phyloP scores from a whole-genome alignment of 345 rosid species.

The Hypericum perforatum region DNA sequence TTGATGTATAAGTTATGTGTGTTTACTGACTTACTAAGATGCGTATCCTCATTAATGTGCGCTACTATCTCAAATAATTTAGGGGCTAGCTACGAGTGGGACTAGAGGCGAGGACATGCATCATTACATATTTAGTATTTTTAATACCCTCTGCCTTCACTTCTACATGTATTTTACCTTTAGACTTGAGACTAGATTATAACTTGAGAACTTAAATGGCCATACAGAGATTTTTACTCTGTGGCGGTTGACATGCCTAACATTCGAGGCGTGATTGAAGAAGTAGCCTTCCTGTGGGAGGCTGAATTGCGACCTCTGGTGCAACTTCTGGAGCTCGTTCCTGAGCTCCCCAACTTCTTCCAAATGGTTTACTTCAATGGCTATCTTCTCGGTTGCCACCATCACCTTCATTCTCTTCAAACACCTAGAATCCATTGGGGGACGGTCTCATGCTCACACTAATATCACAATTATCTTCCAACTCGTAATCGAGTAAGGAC shows the following conservation, averaged over 20 bases:
- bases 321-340: constrained; percentile 54
- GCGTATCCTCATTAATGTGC: no score
- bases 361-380: constrained; percentile 52
- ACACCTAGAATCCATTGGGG: constrained; percentile 10
- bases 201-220: no score
- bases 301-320: constrained; percentile 35
- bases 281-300: constrained; percentile 74
- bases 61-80: no score
- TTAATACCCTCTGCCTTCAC: no score
- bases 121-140: no score
- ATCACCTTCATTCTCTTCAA: constrained; percentile 46
- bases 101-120: no score
- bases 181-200: no score
- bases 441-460: constrained; percentile 26
- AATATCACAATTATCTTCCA: constrained; percentile 25
- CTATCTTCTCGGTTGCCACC: constrained; percentile 50
- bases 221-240: no score
- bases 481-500: constrained; percentile 9
- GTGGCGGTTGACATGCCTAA: constrained; percentile 75
- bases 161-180: no score
- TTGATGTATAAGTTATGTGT: no score
- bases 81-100: no score
- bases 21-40: no score
- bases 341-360: constrained; percentile 60
- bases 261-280: constrained; percentile 53